A percentile compares a stretch with the other conserved stretches of the same genome.
phyloP scores from a whole-genome alignment of 2,329 filamentous ascomycete genomes.

The Pseudogymnoascus sp. region DNA sequence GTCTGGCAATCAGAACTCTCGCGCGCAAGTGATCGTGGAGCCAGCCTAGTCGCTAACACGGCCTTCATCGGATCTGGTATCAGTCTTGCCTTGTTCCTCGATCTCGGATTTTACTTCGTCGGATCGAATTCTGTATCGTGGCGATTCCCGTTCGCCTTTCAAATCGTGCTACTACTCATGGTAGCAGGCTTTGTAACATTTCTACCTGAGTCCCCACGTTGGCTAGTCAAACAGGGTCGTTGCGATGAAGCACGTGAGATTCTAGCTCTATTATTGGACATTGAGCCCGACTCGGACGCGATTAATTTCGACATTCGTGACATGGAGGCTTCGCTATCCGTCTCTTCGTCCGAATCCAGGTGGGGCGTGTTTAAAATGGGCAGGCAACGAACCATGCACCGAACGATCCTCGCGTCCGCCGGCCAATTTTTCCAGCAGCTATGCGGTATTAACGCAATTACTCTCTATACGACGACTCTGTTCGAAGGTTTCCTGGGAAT shows the following conservation, averaged over 20 bases:
- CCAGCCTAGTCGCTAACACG: constrained; percentile 50
- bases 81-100: constrained; percentile 52
- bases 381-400: not conserved
- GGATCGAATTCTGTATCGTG: constrained; percentile 39
- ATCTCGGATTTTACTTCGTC: constrained; percentile 44
- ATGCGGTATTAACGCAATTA: constrained; percentile 31
- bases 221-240: constrained; percentile 9
- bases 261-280: not conserved
- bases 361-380: not conserved
- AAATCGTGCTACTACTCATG: constrained; percentile 49
- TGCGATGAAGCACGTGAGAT: constrained; percentile 7
- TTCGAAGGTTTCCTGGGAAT: constrained; percentile 6
- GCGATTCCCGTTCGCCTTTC: constrained; percentile 52
- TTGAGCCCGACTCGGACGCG: constrained; percentile 7
- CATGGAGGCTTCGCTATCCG: not conserved
- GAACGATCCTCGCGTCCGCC: not conserved
- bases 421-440: constrained; percentile 41
- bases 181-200: constrained; percentile 29
- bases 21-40: constrained; percentile 45
- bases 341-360: not conserved
- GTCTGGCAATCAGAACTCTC: constrained; percentile 54
- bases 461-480: constrained; percentile 8
- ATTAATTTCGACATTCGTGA: constrained; percentile 4
- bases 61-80: constrained; percentile 47
- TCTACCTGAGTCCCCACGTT: constrained; percentile 11